Evolutionary conservation across 2,329 filamentous ascomycete species (phyloP), one percentile per base, ranked within the genome.

Genomic region (Fusarium secorum): DNA sequence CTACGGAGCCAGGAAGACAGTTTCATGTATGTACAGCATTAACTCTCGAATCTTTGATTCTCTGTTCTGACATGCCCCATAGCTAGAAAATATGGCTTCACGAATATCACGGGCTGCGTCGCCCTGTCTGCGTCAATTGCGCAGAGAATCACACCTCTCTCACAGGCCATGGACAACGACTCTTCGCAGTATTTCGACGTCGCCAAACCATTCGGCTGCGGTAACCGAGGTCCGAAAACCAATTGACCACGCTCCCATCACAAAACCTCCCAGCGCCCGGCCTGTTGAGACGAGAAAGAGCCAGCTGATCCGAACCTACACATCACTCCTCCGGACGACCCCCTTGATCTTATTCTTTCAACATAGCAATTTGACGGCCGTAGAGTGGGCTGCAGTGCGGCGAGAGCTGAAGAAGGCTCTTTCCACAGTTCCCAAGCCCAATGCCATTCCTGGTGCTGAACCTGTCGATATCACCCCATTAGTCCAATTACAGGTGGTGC

Each of bases 251-350:
- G 80, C 85, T 4, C 91, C 87, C 83, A 88, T 90, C 0, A 91
- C 90, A 2, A 94, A 98, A 81, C 95, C 95, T 5, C 94, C 93
- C 7, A 97, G 93, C 59, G 92, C 97, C 79, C 93, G 95, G 79
- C 92, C 91, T 24, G 89, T 95, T 49, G 92, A 97, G 79, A 91
- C 91, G 77, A 92, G 95, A 79, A 97, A 98, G 83, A 91, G 94
- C 20, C 96, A 99, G 82, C 87, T 98, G 65, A 86, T 90, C 64
- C 90, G 95, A 63, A 90, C 92, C 75, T 98, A 98, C 83, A 93
- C 95, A 55, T 96, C 95, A 49, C 85, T 97, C 67, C 89, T 98
- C 64, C 93, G 93, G 65, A 94, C 94, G 26, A 91, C 93, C 15
- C 94, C 95, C 42, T 82, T 98, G 67, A 91, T 97, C 74, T 87